Base-by-base conservation (phyloP, 768 basidiomycete species). In the Lanmaoa pseudosensibilis region DNA sequence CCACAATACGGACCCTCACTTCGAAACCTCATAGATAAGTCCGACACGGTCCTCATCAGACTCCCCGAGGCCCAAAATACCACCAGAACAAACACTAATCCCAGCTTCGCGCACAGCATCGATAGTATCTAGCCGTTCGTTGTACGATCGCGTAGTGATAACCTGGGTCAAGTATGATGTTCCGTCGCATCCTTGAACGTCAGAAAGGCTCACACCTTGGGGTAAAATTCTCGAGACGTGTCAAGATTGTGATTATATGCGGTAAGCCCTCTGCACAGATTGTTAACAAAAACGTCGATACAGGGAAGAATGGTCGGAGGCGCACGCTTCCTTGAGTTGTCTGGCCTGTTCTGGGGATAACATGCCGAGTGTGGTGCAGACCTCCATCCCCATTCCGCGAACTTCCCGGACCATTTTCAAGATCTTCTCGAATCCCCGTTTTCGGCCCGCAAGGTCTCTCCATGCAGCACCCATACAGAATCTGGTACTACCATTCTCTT, bases 391-490 rank as follows among this genome's bases (percentile, higher is more conserved):
- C 92, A 98, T 94, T 19, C 83, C 90, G 61, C 95, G 86, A 71
- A 93, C 86, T 72, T 92, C 83, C 36, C 81, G 79, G 55, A 98
- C 95, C 94, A 98, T 98, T 60, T 85, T 78, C 60, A 98, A 76
- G 65, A 98, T 98, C 65, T 84, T 83, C 70, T 97, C 92, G 61
- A 98, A 98, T 0, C 95, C 94, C 41, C 91, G 82, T 73, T 96
- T 97, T 60, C 92, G 83, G 3, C 96, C 94, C 11, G 90, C 85
- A 54, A 98, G 83, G 69, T 97, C 96, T 60, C 96, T 80, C 96
- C 96, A 99, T 6, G 96, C 96, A 5, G 96, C 95, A 55, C 96
- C 96, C 96, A 98, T 98, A 73, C 96, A 98, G 76, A 98, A 98
- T 27, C 96, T 82, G 19, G 96, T 98, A 70, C 92, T 94, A 34